Base-by-base conservation (phyloP, 352 stramenopile genomes). In the Aphanomyces cochlioides region DNA sequence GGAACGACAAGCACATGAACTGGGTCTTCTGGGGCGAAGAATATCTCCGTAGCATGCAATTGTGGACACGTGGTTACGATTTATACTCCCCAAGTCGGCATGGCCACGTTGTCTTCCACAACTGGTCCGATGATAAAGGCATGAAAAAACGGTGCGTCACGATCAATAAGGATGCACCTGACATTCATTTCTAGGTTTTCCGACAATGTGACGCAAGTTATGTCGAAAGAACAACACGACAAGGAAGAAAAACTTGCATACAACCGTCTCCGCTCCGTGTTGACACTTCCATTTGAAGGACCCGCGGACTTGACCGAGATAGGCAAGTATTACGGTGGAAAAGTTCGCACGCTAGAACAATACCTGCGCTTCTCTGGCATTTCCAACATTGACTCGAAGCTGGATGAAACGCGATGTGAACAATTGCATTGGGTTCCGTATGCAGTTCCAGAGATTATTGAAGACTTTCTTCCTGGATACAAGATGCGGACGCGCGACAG, bases 11-110 rank as follows among this genome's bases (percentile, higher is more conserved):
- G 7, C 79, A 96, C 69, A 77, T 89, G 8, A 68, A 74, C 21
- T 77, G 84, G 69, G 82, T 96, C 28, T 96, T 96, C 77, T 85
- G 92, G 72, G 90, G 89, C 36, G 90, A 97, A 73, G 90, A 97
- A 72, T 93, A 90, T 57, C 64, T 76, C 57, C 40, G 65, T 63
- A 65, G 74, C 69, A 80, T 80, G 43, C 70, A 85, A 40, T 85
- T 92, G 50, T 96, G 82, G 74, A 93, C 88, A 5, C 69, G 90
- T 70, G 90, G 90, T 40, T 97, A 97, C 73, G 90, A 97, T 74
- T 78, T 96, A 12, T 97, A 96, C 74, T 92, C 81, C 36, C 85
- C 85, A 4, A 80, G 80, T 13, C 53, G 74, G 28, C 88, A 87
- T 72, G 80, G 86, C 65, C 79, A 90, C 1, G 82, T 89, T 13